These are phyloP conservation scores for Monilinia aucupariae DNA, from an alignment of 2,329 filamentous ascomycete genomes.

Conservation along the genomic window DNA sequence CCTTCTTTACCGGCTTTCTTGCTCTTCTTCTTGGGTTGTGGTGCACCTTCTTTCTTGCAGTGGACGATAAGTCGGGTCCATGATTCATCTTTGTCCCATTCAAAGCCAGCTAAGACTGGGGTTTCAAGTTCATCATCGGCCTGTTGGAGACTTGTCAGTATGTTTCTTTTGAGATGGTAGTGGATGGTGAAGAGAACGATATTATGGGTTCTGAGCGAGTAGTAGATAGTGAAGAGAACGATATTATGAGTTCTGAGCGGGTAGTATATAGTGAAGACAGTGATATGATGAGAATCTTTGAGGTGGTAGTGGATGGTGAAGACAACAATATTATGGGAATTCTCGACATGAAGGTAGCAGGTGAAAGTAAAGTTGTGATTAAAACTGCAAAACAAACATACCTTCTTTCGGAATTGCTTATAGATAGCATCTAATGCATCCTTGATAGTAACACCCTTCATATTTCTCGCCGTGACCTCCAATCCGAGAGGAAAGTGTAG, in stretches of 20 bases:
- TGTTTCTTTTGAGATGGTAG: slow-evolving; percentile 16
- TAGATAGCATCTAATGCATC: slow-evolving; percentile 92
- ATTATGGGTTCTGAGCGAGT: too few species aligned
- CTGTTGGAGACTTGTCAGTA: slow-evolving; percentile 42
- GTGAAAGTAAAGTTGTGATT: too few species aligned
- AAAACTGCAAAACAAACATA: slow-evolving; percentile 42
- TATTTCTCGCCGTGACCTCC: slow-evolving; percentile 81
- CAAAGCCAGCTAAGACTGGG: slow-evolving; percentile 87
- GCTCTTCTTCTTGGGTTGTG: slow-evolving; percentile 57
- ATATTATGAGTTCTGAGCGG: too few species aligned
- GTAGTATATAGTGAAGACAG: too few species aligned
- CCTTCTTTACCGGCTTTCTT: slow-evolving; percentile 49
- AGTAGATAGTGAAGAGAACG: too few species aligned
- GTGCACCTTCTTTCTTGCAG: slow-evolving; percentile 66
- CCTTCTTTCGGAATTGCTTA: slow-evolving; percentile 96
- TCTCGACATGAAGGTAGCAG: too few species aligned
- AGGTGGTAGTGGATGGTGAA: too few species aligned
- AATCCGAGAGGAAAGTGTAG: slow-evolving; percentile 84
- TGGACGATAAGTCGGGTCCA: slow-evolving; percentile 86
- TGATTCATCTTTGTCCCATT: slow-evolving; percentile 91
- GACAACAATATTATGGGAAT: too few species aligned
- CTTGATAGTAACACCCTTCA: slow-evolving; percentile 95
- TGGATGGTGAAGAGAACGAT: not conserved
- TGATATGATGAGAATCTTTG: too few species aligned
- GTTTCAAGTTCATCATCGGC: slow-evolving; percentile 84